Base-by-base conservation (phyloP, 139 green algal genomes). In the Coelastrella sp. region DNA sequence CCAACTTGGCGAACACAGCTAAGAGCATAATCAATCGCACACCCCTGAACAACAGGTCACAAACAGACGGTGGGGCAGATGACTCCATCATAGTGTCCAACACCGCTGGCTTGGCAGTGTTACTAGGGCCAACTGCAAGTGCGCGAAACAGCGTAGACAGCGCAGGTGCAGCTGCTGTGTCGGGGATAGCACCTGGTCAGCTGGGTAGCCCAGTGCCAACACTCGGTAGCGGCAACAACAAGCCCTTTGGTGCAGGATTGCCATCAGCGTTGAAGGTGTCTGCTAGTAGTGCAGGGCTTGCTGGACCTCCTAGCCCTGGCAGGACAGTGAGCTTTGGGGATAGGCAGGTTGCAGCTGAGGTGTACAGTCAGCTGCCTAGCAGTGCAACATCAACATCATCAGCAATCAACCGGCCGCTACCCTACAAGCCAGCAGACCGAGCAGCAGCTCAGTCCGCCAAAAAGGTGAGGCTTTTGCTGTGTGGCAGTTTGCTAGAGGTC, bases 21-120 rank as follows among this genome's bases (percentile, higher is more conserved):
- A 86, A 78, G 32, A 87, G 82, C 82, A 64, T 87, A 17, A 80
- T 88, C 54, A 88, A 88, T 57, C 13, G 83, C 19, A 88, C 83
- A 10, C 83, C 68, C 4, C 66, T 64, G 54, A 19, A 16, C 47
- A 86, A 86, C n/a, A 86, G 19, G n/a, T 56, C 83, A 54, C 5
- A 16, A n/a, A 57, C 54, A 80, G 66, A 80, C 5, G 23, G 47
- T 57, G 47, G 10, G 3, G 54, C 17, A 11, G 83, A 88, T 71
- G 83, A 88, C 8, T 66, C 83, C 54, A 88, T 80, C 83, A 88
- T 88, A 83, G 68, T 88, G 17, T 66, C 83, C 7, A 80, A 88
- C 83, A 6, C 54, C 14, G n/a, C 66, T n/a, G 68, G 83, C 66
- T 73, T 88, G 4, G 83, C 83, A 14, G n/a, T 80, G 68, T 61